Conservation (phyloP, 2,329 filamentous ascomycete genomes). For the Pyrenophora graminea region DNA sequence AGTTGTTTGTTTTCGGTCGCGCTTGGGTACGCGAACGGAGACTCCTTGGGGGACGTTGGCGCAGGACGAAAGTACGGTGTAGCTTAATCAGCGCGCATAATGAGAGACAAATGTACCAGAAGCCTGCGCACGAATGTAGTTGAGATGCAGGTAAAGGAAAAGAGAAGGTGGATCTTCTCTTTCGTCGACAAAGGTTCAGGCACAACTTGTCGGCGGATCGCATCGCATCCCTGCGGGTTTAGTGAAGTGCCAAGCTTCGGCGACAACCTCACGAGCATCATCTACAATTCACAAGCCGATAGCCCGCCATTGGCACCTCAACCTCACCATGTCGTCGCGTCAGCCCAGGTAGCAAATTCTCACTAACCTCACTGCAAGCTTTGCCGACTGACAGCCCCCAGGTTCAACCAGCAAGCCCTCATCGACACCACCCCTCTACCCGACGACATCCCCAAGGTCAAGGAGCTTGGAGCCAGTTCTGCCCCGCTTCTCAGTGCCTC, state of each 20-base stretch:
- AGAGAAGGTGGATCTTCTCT: slow-evolving; percentile 17
- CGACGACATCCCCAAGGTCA: slow-evolving; percentile 85
- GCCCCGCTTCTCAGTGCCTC: slow-evolving; percentile 88
- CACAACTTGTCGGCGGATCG: slow-evolving; percentile 16
- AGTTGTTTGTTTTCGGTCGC: slow-evolving; percentile 23
- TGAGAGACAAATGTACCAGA: slow-evolving; percentile 2
- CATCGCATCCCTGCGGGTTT: slow-evolving; percentile 16
- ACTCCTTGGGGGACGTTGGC: not conserved
- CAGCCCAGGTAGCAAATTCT: slow-evolving; percentile 58
- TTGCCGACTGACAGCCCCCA: slow-evolving; percentile 50
- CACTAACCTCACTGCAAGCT: slow-evolving; percentile 7
- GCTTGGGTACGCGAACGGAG: slow-evolving; percentile 18
- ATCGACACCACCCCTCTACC: slow-evolving; percentile 96
- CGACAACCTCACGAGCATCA: slow-evolving; percentile 25
- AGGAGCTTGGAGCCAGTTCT: slow-evolving; percentile 90
- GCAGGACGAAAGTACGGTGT: not conserved
- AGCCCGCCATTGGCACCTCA: slow-evolving; percentile 44
- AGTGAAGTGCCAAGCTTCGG: slow-evolving; percentile 24
- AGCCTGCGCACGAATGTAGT: slow-evolving; percentile 10
- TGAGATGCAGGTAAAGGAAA: slow-evolving; percentile 9
- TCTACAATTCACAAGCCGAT: slow-evolving; percentile 34
- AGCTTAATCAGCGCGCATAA: slow-evolving; percentile 20
- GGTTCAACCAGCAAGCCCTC: slow-evolving; percentile 92
- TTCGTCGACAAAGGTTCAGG: slow-evolving; percentile 20
- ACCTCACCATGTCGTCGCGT: slow-evolving; percentile 62